Conservation (phyloP, 1,284 basidiomycete genomes). For the Cutaneotrichosporon mucoides region DNA sequence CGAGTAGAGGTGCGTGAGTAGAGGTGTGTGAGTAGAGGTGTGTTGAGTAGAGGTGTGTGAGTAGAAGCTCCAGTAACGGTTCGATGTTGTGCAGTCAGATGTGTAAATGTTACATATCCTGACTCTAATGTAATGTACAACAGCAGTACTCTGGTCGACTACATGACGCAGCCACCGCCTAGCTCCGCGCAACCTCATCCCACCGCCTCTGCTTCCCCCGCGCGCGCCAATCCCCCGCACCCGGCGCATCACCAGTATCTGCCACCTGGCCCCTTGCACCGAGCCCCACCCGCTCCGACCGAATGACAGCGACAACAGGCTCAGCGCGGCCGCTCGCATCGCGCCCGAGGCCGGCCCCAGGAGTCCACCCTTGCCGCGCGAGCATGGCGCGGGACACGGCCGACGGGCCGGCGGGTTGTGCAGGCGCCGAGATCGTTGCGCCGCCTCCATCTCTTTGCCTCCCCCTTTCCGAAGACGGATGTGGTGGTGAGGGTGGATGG, state of each 20-base stretch:
- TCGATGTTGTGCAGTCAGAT: too few relatives aligned
- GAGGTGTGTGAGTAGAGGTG: too few relatives aligned
- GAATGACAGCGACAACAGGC: constrained; percentile 26
- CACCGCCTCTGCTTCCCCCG: constrained; percentile 33
- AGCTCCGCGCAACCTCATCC: constrained; percentile 19
- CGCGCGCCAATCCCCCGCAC: constrained; percentile 30
- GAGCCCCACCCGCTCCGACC: constrained; percentile 32
- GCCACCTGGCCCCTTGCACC: constrained; percentile 23
- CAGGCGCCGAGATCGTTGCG: background rate
- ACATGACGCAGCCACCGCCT: too few relatives aligned
- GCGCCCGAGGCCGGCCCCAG: constrained; percentile 36
- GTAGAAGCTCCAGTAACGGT: too few relatives aligned
- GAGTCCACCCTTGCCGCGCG: constrained; percentile 39
- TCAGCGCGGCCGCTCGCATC: constrained; percentile 29
- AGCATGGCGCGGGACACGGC: constrained; percentile 27
- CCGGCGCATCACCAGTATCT: constrained; percentile 8
- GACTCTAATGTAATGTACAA: too few relatives aligned
- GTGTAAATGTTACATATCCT: too few relatives aligned
- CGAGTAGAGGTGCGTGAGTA: too few relatives aligned
- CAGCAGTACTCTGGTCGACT: too few relatives aligned
- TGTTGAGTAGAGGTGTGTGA: too few relatives aligned
- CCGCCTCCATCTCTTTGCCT: background rate
- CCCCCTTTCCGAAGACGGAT: background rate
- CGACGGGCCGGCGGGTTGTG: constrained; percentile 8
- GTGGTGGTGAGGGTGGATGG: constrained; percentile 24